phyloP scores from a whole-genome alignment of 495 filamentous ascomycete genomes.

The Aspergillus cristatus region DNA sequence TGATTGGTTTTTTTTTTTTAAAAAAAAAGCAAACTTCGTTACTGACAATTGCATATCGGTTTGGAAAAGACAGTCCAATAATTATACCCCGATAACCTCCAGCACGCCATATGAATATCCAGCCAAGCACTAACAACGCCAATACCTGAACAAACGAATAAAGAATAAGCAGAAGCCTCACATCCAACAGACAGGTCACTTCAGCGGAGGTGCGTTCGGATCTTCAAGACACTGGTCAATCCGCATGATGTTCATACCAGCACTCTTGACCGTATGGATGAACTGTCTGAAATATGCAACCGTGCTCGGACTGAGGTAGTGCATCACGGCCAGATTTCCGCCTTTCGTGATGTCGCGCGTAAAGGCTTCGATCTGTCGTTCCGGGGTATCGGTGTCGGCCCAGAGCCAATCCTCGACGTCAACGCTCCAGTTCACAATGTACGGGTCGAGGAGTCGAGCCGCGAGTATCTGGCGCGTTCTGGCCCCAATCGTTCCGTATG shows the following conservation, averaged over 20 bases:
- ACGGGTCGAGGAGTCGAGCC: slow-evolving; percentile 36
- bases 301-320: slow-evolving; percentile 62
- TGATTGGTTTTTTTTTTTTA: no score
- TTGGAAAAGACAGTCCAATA: no score
- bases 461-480: slow-evolving; percentile 58
- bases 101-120: no score
- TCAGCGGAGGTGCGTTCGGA: slow-evolving; percentile 53
- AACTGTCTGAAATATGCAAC: slow-evolving; percentile 59
- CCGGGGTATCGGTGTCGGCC: slow-evolving; percentile 54
- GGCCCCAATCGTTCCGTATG: slow-evolving; percentile 67
- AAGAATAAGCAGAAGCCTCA: no score
- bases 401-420: slow-evolving; percentile 77
- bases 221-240: slow-evolving; percentile 75
- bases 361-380: slow-evolving; percentile 70
- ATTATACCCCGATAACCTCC: no score
- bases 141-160: no score
- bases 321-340: slow-evolving; percentile 68
- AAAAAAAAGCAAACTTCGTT: no score
- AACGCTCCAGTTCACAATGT: slow-evolving; percentile 65
- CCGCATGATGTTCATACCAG: slow-evolving; percentile 62
- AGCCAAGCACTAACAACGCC: no score
- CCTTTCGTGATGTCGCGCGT: slow-evolving; percentile 54
- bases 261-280: slow-evolving; percentile 57
- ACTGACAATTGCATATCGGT: no score
- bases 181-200: slow-evolving; percentile 6